These are phyloP conservation scores for Tolypocladium endophyticum DNA, from an alignment of 2,329 filamentous ascomycete species.

Conservation along the genomic window DNA sequence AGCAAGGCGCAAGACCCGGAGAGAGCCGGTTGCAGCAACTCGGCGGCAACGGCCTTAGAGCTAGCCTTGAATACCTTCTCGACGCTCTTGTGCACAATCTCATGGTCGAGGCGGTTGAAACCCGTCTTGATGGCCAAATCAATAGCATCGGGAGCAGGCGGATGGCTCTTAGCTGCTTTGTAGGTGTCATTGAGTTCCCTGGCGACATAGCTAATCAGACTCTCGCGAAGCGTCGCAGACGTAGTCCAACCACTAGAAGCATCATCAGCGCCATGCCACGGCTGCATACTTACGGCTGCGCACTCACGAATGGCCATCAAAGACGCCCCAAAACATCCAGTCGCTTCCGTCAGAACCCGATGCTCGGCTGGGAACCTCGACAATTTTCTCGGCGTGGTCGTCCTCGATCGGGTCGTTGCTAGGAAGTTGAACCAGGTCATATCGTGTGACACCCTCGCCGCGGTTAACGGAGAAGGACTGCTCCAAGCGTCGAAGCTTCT, in stretches of 20 bases:
- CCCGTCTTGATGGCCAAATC: conserved; percentile 88
- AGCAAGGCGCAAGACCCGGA: conserved; percentile 96
- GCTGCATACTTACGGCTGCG: conserved; percentile 2
- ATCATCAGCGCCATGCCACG: not conserved
- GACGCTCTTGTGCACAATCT: conserved; percentile 89
- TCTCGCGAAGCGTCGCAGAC: conserved; percentile 87
- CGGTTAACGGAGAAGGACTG: conserved; percentile 85
- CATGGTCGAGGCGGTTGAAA: conserved; percentile 79
- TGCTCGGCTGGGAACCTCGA: conserved; percentile 64
- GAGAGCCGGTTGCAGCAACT: conserved; percentile 82
- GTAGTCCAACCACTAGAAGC: conserved; percentile 81
- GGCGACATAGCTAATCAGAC: conserved; percentile 84
- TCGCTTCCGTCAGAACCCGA: conserved; percentile 39
- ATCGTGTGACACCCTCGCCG: conserved; percentile 84
- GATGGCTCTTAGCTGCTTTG: conserved; percentile 53
- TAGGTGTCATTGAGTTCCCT: conserved; percentile 89
- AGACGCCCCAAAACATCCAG: conserved; percentile 99
- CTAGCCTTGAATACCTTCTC: conserved; percentile 82
- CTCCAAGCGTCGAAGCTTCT: conserved; percentile 80
- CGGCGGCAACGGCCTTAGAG: conserved; percentile 82
- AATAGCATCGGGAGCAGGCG: conserved; percentile 69
- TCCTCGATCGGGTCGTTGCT: conserved; percentile 98
- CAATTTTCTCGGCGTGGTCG: conserved; percentile 96
- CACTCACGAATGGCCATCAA: conserved; percentile 86
- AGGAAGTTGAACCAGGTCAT: conserved; percentile 87